Conservation (phyloP, 1,284 basidiomycete genomes). For the Apiotrichum sp. region DNA sequence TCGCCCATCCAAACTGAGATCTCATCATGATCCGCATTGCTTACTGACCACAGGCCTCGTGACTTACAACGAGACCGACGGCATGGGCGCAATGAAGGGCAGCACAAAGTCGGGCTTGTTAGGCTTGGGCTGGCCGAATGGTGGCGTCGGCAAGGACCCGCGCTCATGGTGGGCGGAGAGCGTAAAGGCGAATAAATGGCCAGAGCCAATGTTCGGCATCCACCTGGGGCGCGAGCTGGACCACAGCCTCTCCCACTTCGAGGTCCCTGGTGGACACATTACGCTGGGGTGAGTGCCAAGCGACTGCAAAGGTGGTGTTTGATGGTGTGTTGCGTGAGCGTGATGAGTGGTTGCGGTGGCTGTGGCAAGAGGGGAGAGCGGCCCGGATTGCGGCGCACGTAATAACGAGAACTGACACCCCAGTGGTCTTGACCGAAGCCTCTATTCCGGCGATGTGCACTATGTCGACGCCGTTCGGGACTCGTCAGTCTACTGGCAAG, state of each 20-base stretch:
- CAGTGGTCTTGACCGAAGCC: constrained; percentile 51
- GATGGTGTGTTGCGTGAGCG: background rate
- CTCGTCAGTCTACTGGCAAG: constrained; percentile 1
- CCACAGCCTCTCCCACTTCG: constrained; percentile 47
- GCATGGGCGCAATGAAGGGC: constrained; percentile 21
- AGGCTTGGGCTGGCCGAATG: constrained; percentile 44
- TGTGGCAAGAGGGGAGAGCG: too few species aligned
- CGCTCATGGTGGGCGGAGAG: constrained; percentile 40
- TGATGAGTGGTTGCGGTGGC: too few species aligned
- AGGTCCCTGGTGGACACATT: constrained; percentile 59
- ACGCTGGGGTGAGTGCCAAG: constrained; percentile 49
- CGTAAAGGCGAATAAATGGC: constrained; percentile 43
- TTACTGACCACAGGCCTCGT: constrained; percentile 19
- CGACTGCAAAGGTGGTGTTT: background rate
- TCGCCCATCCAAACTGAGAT: too few species aligned
- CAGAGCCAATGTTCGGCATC: constrained; percentile 65
- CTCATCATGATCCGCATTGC: too few species aligned
- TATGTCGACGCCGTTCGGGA: constrained; percentile 48
- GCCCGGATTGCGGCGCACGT: too few species aligned
- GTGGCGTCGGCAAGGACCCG: constrained; percentile 17
- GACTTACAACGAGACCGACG: constrained; percentile 23
- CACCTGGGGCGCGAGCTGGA: constrained; percentile 56
- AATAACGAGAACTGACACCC: background rate
- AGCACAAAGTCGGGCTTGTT: constrained; percentile 41
- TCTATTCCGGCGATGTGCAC: constrained; percentile 69